These are phyloP conservation scores for Wickerhamiella occidentalis DNA, from an alignment of 805 yeast genomes.

Conservation along the genomic window DNA sequence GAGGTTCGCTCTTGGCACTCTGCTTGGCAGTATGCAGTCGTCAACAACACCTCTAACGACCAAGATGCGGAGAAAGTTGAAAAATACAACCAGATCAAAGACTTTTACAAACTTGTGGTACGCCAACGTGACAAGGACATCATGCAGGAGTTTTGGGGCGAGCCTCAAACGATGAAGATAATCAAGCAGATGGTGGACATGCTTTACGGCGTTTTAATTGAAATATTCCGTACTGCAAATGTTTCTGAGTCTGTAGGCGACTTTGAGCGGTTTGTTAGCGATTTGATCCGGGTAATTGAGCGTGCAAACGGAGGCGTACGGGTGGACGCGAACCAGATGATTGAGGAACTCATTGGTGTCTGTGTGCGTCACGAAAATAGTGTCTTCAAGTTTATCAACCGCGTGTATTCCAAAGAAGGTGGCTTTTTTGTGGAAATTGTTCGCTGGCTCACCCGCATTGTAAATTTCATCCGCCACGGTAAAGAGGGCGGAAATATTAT, in stretches of 20 bases:
- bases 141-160: slow-evolving; percentile 70
- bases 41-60: slow-evolving; percentile 16
- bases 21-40: slow-evolving; percentile 30
- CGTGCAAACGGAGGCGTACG: slow-evolving; percentile 32
- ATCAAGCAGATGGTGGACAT: slow-evolving; percentile 60
- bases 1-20: slow-evolving; percentile 25
- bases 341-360: slow-evolving; percentile 50
- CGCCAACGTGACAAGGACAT: slow-evolving; percentile 66
- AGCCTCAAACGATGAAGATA: slow-evolving; percentile 66
- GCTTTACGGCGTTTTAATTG: slow-evolving; percentile 63
- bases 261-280: slow-evolving; percentile 53
- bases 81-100: slow-evolving; percentile 43
- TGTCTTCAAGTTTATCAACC: slow-evolving; percentile 64
- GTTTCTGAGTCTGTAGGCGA: slow-evolving; percentile 54
- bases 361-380: slow-evolving; percentile 61
- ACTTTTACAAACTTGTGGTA: slow-evolving; percentile 49
- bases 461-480: slow-evolving; percentile 52
- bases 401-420: slow-evolving; percentile 68
- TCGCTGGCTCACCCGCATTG: slow-evolving; percentile 58
- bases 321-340: slow-evolving; percentile 46
- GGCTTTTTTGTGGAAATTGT: slow-evolving; percentile 61
- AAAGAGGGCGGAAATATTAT: slow-evolving; percentile 33
- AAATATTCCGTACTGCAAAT: slow-evolving; percentile 52
- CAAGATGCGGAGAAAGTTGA: not conserved
- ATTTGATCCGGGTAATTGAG: slow-evolving; percentile 48